Conservation (phyloP, 2,329 filamentous ascomycete species). For the Botrytis porri region DNA sequence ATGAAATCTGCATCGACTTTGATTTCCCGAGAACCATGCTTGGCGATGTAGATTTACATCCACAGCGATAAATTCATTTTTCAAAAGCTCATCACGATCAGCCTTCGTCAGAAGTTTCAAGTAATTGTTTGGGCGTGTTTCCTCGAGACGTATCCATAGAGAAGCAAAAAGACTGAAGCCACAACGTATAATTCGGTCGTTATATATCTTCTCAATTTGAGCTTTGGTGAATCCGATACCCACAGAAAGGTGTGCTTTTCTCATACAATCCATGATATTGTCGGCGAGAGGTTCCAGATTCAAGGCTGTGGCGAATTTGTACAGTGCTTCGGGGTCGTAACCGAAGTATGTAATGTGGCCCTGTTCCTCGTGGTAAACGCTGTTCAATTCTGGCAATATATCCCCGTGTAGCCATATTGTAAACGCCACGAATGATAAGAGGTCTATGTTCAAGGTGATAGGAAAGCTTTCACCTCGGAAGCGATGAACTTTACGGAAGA, state of each 20-base stretch:
- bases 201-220: neutral
- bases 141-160: neutral
- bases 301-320: neutral
- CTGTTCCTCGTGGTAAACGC: neutral
- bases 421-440: neutral
- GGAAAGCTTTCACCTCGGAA: fast-evolving
- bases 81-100: neutral
- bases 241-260: neutral
- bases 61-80: fast-evolving
- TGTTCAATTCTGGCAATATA: neutral
- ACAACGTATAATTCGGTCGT: fast-evolving
- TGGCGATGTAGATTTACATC: fast-evolving
- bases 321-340: neutral
- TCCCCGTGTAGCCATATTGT: neutral
- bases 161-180: neutral
- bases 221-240: neutral
- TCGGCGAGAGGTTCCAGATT: neutral
- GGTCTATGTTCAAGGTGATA: fast-evolving
- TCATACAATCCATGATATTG: neutral
- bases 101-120: neutral
- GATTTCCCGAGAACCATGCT: neutral
- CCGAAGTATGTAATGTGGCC: neutral
- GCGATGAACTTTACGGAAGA: neutral
- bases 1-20: neutral
- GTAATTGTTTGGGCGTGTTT: neutral